Percentiles rank a stretch among this genome's conserved stretches.
Conservation (phyloP, 192 early-diverging fungal species). For the Linnemannia zychae region DNA sequence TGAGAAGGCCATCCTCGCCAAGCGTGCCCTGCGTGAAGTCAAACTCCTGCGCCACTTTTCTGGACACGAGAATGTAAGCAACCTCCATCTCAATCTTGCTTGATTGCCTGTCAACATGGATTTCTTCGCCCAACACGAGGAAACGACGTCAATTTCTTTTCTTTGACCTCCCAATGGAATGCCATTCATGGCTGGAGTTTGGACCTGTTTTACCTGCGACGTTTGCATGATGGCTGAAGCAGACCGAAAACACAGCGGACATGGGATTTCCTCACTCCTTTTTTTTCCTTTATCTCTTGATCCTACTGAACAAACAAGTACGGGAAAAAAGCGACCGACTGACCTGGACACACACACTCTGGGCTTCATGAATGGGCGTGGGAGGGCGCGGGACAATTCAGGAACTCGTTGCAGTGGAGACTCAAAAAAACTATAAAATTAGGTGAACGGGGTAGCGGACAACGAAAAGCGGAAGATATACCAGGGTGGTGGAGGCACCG, state of each 20-base stretch:
- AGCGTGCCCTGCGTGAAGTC: constrained; percentile 94
- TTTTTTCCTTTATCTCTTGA: neutral
- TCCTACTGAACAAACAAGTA: neutral
- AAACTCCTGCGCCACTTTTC: constrained; percentile 96
- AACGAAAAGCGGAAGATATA: constrained; percentile 7
- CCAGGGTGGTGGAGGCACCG: constrained; percentile 5
- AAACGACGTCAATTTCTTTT: neutral
- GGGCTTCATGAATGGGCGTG: neutral
- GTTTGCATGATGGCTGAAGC: neutral
- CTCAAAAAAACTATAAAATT: constrained; percentile 8
- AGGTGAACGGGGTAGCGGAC: constrained; percentile 4
- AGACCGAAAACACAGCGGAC: neutral
- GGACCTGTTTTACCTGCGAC: neutral
- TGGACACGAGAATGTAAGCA: constrained; percentile 90
- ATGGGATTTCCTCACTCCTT: neutral
- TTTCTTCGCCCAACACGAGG: neutral
- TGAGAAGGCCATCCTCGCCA: constrained; percentile 92
- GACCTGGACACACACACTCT: neutral
- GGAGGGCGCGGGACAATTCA: constrained; percentile 4
- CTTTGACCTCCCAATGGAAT: neutral
- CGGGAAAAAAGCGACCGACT: neutral
- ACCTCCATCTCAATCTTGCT: too few relatives aligned
- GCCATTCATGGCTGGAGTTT: neutral
- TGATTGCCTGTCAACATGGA: neutral
- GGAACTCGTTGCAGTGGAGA: neutral